A percentile compares a stretch with the other conserved stretches of the same genome.
phyloP scores from a whole-genome alignment of 352 stramenopile species.

The Albugo laibachii region DNA sequence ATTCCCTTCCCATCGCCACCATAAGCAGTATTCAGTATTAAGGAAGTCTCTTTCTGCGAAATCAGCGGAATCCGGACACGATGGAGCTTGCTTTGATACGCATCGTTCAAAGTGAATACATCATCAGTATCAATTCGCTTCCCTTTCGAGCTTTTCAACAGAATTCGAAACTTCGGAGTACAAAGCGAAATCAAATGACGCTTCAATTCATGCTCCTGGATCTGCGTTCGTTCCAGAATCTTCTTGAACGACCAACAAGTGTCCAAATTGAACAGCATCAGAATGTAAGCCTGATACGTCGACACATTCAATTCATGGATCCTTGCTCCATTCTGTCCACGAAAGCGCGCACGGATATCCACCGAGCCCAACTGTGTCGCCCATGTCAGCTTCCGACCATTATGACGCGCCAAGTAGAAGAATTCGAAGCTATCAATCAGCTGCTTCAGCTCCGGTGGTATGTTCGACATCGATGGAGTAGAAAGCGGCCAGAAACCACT shows the following conservation, averaged over 20 bases:
- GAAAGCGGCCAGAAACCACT: constrained; percentile 76
- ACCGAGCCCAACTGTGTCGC: constrained; percentile 85
- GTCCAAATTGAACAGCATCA: constrained; percentile 93
- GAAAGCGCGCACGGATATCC: constrained; percentile 84
- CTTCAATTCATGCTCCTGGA: constrained; percentile 76
- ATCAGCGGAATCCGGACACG: constrained; percentile 69
- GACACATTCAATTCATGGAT: constrained; percentile 91
- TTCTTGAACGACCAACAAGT: constrained; percentile 68
- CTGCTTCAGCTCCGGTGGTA: constrained; percentile 63
- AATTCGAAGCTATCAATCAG: constrained; percentile 78
- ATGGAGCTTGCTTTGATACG: constrained; percentile 89
- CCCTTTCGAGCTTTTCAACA: constrained; percentile 94
- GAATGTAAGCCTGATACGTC: constrained; percentile 96
- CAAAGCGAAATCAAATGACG: constrained; percentile 95
- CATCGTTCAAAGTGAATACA: constrained; percentile 86
- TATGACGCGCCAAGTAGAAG: constrained; percentile 91
- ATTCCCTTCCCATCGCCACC: background rate
- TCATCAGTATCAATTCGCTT: constrained; percentile 92
- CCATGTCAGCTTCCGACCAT: constrained; percentile 90
- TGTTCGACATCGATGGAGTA: constrained; percentile 59
- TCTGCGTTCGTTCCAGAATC: constrained; percentile 79
- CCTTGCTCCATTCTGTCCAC: constrained; percentile 8
- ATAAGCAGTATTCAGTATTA: constrained; percentile 10
- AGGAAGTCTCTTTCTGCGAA: constrained; percentile 60
- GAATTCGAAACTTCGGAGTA: constrained; percentile 93